Percentiles rank a stretch among this genome's conserved stretches.
Evolutionary conservation across 192 early-diverging fungal species (phyloP).

Genomic region (Phlyctochytrium arcticum): DNA sequence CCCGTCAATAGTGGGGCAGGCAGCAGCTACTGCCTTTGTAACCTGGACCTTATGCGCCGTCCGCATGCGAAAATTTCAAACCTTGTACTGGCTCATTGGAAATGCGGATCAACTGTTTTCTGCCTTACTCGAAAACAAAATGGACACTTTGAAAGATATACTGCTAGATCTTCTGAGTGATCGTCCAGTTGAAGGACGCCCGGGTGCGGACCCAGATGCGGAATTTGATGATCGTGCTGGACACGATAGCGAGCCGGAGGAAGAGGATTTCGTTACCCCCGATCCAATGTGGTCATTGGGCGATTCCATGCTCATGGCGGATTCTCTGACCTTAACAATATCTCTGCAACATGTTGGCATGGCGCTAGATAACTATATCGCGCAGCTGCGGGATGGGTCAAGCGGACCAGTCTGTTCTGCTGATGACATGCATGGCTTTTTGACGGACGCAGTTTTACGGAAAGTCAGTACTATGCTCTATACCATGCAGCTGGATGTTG

Average conservation of each 20-base stretch:
- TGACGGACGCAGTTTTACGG: constrained; percentile 29
- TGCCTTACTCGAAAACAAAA: constrained; percentile 38
- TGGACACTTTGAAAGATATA: constrained; percentile 27
- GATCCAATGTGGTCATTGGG: background rate
- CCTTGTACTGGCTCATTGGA: constrained; percentile 41
- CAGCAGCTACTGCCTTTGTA: constrained; percentile 39
- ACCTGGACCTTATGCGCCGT: constrained; percentile 29
- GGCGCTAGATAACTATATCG: constrained; percentile 37
- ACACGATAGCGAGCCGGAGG: constrained; percentile 32
- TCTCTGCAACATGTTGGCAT: constrained; percentile 36
- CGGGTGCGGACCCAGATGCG: constrained; percentile 31
- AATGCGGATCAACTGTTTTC: constrained; percentile 44
- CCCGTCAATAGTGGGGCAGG: constrained; percentile 27
- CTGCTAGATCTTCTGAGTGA: constrained; percentile 36
- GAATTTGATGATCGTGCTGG: constrained; percentile 16
- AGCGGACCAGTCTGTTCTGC: background rate
- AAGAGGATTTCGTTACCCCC: constrained; percentile 18
- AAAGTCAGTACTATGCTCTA: constrained; percentile 19
- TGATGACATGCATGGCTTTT: constrained; percentile 30
- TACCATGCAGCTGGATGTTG: constrained; percentile 27
- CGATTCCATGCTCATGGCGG: constrained; percentile 10
- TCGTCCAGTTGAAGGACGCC: background rate
- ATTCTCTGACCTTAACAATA: constrained; percentile 24
- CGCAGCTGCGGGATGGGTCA: constrained; percentile 21
- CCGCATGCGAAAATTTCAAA: constrained; percentile 11